Base-by-base conservation (phyloP, 2,329 filamentous ascomycete species). In the Aaosphaeria arxii region DNA sequence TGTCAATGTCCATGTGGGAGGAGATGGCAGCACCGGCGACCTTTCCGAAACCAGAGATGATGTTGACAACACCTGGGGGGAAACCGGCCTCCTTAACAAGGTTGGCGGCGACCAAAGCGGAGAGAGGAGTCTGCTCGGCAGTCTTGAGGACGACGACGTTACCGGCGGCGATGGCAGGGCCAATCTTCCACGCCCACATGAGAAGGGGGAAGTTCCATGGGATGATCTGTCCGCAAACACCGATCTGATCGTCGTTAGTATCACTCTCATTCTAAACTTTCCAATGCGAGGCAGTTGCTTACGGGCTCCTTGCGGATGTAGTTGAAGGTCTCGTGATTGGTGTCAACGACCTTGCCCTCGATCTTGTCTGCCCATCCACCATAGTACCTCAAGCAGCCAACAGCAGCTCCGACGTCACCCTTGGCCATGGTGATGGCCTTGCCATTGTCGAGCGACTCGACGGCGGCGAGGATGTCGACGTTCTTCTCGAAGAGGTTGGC, bases 361-460 rank as follows among this genome's bases (percentile, higher is more conserved):
- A 94, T 86, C 84, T 95, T 96, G 79, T 96, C 91, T 63, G 90
- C 88, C 85, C 87, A 95, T 53, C 91, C 91, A 65, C 82, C 90
- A 63, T 91, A 94, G 77, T 92, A 96, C 72, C 91, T 84, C 64
- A 96, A 73, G 74, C 82, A 86, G 65, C 79, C 85, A 56, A 82
- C 77, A 49, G 85, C 85, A 58, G 82, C 80, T 46, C 71, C 75
- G 39, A 95, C 79, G 66, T 96, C 90, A 55, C 84, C 87, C 67
- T 84, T 87, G 61, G 89, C 86, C 81, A 89, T 83, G 64, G 66
- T 78, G 69, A 90, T 82, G 54, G 87, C 84, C 81, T 94, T 94
- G 71, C 88, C 91, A 66, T 95, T 90, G 78, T 95, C 91, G 47
- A 95, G 80, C 38, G 89, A 85, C 79, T 96, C 91, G 49, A 95